Percentiles rank a stretch among this genome's conserved stretches.
These are phyloP conservation scores for Bimuria novae-zelandiae DNA, from an alignment of 2,329 filamentous ascomycete genomes.

Conservation along the genomic window DNA sequence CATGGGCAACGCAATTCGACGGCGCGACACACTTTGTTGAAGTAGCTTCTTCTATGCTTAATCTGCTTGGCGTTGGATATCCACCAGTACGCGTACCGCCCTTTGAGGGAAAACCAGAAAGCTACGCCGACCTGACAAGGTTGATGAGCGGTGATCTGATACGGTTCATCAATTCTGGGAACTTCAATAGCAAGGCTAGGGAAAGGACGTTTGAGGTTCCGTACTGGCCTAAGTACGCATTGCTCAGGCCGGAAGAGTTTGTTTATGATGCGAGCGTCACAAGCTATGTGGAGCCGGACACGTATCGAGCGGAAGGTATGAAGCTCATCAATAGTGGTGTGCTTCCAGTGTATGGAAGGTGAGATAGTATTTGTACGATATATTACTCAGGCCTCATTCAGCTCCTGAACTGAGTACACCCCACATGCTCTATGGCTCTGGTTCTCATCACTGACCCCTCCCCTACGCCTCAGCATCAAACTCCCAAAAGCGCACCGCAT, in stretches of 20 bases:
- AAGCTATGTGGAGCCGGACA: slow-evolving; percentile 44
- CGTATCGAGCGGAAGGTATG: slow-evolving; percentile 48
- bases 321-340: slow-evolving; percentile 44
- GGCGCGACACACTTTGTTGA: slow-evolving; percentile 58
- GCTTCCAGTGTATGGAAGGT: too few relatives aligned
- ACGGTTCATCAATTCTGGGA: slow-evolving; percentile 45
- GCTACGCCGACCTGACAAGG: slow-evolving; percentile 41
- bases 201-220: background rate
- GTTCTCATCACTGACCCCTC: too few relatives aligned
- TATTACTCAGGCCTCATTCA: too few relatives aligned
- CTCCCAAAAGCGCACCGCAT: too few relatives aligned
- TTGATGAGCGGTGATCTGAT: slow-evolving; percentile 48
- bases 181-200: slow-evolving; percentile 34
- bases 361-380: too few relatives aligned
- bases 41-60: slow-evolving; percentile 49
- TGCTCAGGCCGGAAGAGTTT: slow-evolving; percentile 41
- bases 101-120: slow-evolving; percentile 30
- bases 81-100: slow-evolving; percentile 33
- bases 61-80: slow-evolving; percentile 47
- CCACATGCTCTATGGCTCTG: too few relatives aligned
- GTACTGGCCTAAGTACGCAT: slow-evolving; percentile 17
- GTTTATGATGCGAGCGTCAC: slow-evolving; percentile 49
- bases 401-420: too few relatives aligned
- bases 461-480: too few relatives aligned
- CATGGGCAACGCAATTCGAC: slow-evolving; percentile 41